Evolutionary conservation across 2,329 filamentous ascomycete species (phyloP).

Genomic region (Dendryphion nanum): DNA sequence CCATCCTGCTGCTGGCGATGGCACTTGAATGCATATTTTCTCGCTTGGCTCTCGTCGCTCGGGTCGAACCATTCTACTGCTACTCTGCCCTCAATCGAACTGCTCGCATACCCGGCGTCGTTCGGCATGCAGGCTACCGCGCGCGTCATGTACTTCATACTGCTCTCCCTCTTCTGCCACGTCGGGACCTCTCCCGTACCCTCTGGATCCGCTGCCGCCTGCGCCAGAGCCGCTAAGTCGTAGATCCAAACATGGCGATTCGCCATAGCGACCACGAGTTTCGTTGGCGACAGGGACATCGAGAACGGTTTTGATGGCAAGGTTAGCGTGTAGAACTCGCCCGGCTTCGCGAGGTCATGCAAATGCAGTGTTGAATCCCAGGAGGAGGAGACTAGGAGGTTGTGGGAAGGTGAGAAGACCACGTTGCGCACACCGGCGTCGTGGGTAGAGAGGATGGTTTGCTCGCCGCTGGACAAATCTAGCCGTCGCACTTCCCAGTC

Average conservation of each 20-base stretch:
- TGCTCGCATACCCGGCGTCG: constrained; percentile 88
- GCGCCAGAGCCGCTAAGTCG: constrained; percentile 69
- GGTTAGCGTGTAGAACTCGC: constrained; percentile 62
- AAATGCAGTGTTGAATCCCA: constrained; percentile 93
- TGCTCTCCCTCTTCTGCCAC: constrained; percentile 92
- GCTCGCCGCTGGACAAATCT: constrained; percentile 64
- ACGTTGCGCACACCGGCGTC: constrained; percentile 76
- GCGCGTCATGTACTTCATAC: constrained; percentile 92
- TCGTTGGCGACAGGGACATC: constrained; percentile 72
- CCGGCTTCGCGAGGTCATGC: constrained; percentile 61
- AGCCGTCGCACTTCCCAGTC: constrained; percentile 83
- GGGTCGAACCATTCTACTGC: constrained; percentile 99
- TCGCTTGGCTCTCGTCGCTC: constrained; percentile 76
- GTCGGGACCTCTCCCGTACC: constrained; percentile 61
- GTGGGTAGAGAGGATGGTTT: constrained; percentile 77
- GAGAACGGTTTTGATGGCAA: constrained; percentile 89
- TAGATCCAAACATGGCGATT: constrained; percentile 93
- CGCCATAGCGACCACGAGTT: constrained; percentile 94
- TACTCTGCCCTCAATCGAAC: constrained; percentile 90
- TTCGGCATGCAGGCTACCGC: constrained; percentile 95
- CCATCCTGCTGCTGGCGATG: constrained; percentile 75
- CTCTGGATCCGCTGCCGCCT: constrained; percentile 19
- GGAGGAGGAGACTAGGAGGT: constrained; percentile 80
- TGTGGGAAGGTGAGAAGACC: constrained; percentile 74
- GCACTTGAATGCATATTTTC: constrained; percentile 99